These are phyloP conservation scores for Talaromyces sp. DNA, from an alignment of 2,329 filamentous ascomycete genomes.

Conservation along the genomic window DNA sequence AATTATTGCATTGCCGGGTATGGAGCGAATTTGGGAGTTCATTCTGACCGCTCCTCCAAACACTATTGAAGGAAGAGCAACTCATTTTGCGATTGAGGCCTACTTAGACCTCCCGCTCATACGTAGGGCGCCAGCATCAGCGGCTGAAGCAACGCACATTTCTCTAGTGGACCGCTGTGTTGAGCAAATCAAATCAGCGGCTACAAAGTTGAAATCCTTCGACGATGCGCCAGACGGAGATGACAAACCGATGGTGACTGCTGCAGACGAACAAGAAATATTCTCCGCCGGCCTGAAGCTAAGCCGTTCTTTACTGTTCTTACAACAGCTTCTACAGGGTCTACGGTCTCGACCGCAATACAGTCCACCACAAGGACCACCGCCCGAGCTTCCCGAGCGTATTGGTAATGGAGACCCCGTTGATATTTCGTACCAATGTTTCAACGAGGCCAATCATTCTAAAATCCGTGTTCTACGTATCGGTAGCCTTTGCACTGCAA, in stretches of 20 bases:
- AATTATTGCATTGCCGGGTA: conserved; percentile 44
- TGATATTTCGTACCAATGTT: conserved; percentile 69
- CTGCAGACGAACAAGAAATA: conserved; percentile 46
- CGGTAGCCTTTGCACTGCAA: conserved; percentile 65
- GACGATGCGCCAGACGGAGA: conserved; percentile 43
- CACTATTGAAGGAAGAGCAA: conserved; percentile 64
- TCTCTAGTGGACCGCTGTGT: conserved; percentile 70
- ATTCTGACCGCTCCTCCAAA: conserved; percentile 64
- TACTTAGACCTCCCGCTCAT: conserved; percentile 58
- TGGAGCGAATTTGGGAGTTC: conserved; percentile 78
- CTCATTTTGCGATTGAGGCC: conserved; percentile 65
- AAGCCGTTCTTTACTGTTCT: conserved; percentile 62
- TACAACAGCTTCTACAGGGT: conserved; percentile 62
- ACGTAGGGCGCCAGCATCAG: conserved; percentile 38
- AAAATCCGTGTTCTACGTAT: conserved; percentile 61
- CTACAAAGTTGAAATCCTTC: conserved; percentile 51
- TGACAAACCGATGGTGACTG: conserved; percentile 52
- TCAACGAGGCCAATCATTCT: conserved; percentile 57
- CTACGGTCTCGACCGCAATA: conserved; percentile 53
- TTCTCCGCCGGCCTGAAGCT: conserved; percentile 60
- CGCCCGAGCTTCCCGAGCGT: conserved; percentile 52
- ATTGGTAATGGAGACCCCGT: conserved; percentile 60
- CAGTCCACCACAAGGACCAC: conserved; percentile 55
- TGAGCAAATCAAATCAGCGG: conserved; percentile 62
- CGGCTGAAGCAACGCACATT: conserved; percentile 59